Base-by-base conservation (phyloP, 164 flowering plant species). In the Buxus sempervirens region DNA sequence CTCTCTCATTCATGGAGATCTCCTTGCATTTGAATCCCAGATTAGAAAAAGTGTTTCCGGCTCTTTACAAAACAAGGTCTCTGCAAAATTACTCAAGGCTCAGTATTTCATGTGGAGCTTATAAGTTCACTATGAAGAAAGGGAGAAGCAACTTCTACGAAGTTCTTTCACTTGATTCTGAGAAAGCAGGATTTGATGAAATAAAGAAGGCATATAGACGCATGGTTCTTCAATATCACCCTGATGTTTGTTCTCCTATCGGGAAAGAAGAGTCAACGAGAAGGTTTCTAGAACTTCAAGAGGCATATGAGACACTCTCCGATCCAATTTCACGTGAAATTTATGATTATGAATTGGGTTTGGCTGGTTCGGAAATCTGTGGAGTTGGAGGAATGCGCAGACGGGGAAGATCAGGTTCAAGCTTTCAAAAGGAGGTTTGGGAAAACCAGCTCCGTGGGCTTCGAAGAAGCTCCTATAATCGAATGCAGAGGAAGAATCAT, bases 151-250 rank as follows among this genome's bases (percentile, higher is more conserved):
- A 53, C 55, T 70, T 70, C 1, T 62, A 70, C 55, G 24, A 70
- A 64, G 60, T 77, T 70, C 73, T 77, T 22, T 73, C 72, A 59
- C 75, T 77, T 54, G 63, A 68, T 18, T 58, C 68, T 0, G 73
- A 78, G 15, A 72, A 68, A 36, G 75, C 55, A 20, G 63, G 82
- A 20, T n/a, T 67, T 38, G 74, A 70, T 42, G 80, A 79, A 25
- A 76, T 81, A 57, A 81, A 72, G 73, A 78, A 55, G 54, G 82
- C 80, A 32, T 81, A 81, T 51, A 77, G 78, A 45, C 26, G 26
- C 36, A 72, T 70, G 80, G 79, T 79, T 49, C 80, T 70, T 58
- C 58, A 49, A 51, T 77, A 55, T 36, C 84, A 81, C 63, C 84
- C 82, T 16, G 84, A 82, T 66, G 79, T 75, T 51, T 77, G 73